Base-by-base conservation (phyloP, 2,329 filamentous ascomycete genomes). In the Teratosphaeria viscida region DNA sequence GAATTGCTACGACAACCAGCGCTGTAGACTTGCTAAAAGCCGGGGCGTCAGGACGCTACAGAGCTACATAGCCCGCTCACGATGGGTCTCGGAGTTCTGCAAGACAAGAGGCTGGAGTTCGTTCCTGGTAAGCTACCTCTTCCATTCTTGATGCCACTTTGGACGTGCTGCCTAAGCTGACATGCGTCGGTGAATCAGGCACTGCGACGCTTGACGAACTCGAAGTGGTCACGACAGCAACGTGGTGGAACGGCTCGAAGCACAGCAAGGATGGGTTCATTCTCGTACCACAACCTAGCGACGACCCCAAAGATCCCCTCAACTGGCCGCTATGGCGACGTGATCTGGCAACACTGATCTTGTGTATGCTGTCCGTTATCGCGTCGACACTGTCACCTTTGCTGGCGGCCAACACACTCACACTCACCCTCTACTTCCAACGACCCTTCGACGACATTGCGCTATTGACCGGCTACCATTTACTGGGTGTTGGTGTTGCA, bases 221-320 rank as follows among this genome's bases (percentile, higher is more conserved):
- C 59, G 59, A 68, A 32, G 59, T 69, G 56, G 37, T 43, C 37
- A 23, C 43, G n/a, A 49, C 43, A 49, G 43, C n/a, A 49, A 49
- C 43, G 16, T 49, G 43, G 43, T 49, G 43, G 43, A 49, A 23
- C 16, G 37, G 37, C 4, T 49, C 43, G 43, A 71, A 71, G 64
- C 66, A 60, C 60, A 68, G 60, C 63, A 66, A 62, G 32, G 63
- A 66, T 32, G 69, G 65, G 34, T 64, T 63, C 16, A 88, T 96
- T 66, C 83, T 96, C 35, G 87, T 95, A 5, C 92, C 92, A 5
- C 92, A 96, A 70, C 92, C 92, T 2, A 92, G 87, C 63, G 88
- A 95, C 73, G 90, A 95, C 72, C 90, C 89, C 3, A 92, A 95
- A 72, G 92, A 96, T 74, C 92, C 90, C 34, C 79, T 96, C 65